A percentile compares a stretch with the other conserved stretches of the same genome.
Evolutionary conservation across 176 grass and related monocot genomes (phyloP).

Genomic region (Cenchrus fungigraminus): DNA sequence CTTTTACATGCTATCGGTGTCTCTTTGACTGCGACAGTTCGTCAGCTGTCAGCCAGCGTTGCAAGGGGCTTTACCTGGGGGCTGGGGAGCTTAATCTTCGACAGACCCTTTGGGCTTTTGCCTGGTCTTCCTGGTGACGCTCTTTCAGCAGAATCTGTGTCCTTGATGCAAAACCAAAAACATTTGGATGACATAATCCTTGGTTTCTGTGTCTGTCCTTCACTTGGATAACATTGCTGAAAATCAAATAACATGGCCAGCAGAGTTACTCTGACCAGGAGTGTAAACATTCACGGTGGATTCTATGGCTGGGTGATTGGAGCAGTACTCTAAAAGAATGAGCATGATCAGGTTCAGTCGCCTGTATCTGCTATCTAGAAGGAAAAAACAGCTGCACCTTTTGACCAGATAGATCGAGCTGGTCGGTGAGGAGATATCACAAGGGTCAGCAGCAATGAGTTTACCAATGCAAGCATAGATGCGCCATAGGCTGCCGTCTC

Average conservation of each 20-base stretch:
- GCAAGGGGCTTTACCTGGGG: background rate
- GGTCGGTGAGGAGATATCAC: background rate
- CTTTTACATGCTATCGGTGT: background rate
- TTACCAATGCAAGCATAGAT: background rate
- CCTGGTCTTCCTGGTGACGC: background rate
- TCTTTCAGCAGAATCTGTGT: background rate
- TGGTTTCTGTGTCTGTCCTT: background rate
- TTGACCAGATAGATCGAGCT: background rate
- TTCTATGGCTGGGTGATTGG: background rate
- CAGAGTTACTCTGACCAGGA: background rate
- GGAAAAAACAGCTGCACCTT: background rate
- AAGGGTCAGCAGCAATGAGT: background rate
- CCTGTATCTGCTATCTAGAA: background rate
- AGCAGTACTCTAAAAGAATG: background rate
- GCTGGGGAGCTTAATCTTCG: background rate
- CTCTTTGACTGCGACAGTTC: background rate
- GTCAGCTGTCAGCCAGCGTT: background rate
- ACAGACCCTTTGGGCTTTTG: background rate
- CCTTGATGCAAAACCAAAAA: constrained; percentile 5
- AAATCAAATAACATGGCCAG: background rate
- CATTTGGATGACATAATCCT: background rate
- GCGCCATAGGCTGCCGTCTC: constrained; percentile 9
- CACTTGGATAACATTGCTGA: background rate
- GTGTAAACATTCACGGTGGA: background rate
- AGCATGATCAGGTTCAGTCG: no score